Base-by-base conservation (phyloP, 257 asterid genomes). In the Plantago major region DNA sequence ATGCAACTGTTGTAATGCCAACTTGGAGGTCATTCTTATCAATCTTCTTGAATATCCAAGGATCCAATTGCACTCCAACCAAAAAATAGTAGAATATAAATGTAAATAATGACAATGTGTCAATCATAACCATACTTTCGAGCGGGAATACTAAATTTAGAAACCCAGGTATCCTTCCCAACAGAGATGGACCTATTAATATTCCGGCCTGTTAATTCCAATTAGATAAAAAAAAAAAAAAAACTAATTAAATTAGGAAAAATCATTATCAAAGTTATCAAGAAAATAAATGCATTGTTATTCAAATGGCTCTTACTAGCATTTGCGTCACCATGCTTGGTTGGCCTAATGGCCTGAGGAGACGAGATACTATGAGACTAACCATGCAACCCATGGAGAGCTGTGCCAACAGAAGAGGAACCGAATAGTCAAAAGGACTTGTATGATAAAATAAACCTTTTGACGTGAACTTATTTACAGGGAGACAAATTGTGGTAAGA, bases 21-120 rank as follows among this genome's bases (percentile, higher is more conserved):
- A 79, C 60, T 14, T 12, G 30, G 53, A 79, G 16, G 43, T 70
- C 79, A 55, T 63, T 69, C 18, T 50, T 69, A 33, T 79, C 68
- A 37, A 79, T 54, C 14, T 60, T 73, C 10, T 68, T 73, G 11
- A 70, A 38, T 40, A 76, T 66, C 78, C 78, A 76, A 5, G 82
- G 78, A 65, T 79, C 85, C 47, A 79, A 28, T 49, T 79, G 82
- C n/a, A 79, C 76, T 43, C 85, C 85, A 51, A 76, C 76, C 65
- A 79, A 56, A 71, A 79, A 79, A 55, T 76, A 67, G 71, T 70
- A 79, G 66, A 76, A 42, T 69, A 79, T 73, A 50, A 38, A 70
- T 2, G 82, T 82, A 28, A 79, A 61, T 11, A 49, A 28, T 6
- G 78, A 58, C 14, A 71, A n/a, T 2, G 70, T 45, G 61, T 76